Conservation (phyloP, 352 stramenopile genomes). For the Phytophthora hybrid region DNA sequence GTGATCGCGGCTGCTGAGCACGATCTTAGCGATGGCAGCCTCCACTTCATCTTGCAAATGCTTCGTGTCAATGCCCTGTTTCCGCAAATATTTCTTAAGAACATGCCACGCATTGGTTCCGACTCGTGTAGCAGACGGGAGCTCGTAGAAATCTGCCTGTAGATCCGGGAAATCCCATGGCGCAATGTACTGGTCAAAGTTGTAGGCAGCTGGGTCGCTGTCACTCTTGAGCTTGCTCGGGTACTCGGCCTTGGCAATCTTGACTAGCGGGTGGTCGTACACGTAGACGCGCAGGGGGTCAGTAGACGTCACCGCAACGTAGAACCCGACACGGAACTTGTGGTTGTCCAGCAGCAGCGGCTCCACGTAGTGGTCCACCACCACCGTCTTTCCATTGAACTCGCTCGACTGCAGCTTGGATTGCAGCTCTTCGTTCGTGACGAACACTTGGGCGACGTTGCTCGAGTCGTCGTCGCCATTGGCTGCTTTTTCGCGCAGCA, state of each 20-base stretch:
- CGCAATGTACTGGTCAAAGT: slow-evolving; percentile 72
- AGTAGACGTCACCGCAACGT: slow-evolving; percentile 85
- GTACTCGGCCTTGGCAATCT: slow-evolving; percentile 77
- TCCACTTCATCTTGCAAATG: slow-evolving; percentile 75
- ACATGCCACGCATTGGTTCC: slow-evolving; percentile 78
- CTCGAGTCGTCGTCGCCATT: slow-evolving; percentile 39
- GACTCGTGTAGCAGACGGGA: slow-evolving; percentile 57
- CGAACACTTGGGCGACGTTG: slow-evolving; percentile 45
- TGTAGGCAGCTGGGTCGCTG: slow-evolving; percentile 60
- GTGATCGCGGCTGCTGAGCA: slow-evolving; percentile 65
- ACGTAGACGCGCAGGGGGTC: slow-evolving; percentile 89
- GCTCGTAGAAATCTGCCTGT: slow-evolving; percentile 66
- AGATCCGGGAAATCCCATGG: slow-evolving; percentile 81
- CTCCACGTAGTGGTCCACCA: slow-evolving; percentile 84
- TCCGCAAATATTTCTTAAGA: slow-evolving; percentile 69
- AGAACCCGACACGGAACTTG: slow-evolving; percentile 91
- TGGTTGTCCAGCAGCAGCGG: slow-evolving; percentile 86
- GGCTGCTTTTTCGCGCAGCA: slow-evolving; percentile 54
- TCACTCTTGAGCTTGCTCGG: slow-evolving; percentile 48
- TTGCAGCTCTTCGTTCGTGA: slow-evolving; percentile 56
- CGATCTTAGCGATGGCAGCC: slow-evolving; percentile 62
- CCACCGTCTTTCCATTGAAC: slow-evolving; percentile 62
- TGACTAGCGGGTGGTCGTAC: slow-evolving; percentile 77
- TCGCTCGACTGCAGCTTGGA: slow-evolving; percentile 49
- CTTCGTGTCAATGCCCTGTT: slow-evolving; percentile 67